Evolutionary conservation across 108 stramenopile species (phyloP), one percentile per base, ranked within the genome.

Genomic region (Nitzschia sp.): DNA sequence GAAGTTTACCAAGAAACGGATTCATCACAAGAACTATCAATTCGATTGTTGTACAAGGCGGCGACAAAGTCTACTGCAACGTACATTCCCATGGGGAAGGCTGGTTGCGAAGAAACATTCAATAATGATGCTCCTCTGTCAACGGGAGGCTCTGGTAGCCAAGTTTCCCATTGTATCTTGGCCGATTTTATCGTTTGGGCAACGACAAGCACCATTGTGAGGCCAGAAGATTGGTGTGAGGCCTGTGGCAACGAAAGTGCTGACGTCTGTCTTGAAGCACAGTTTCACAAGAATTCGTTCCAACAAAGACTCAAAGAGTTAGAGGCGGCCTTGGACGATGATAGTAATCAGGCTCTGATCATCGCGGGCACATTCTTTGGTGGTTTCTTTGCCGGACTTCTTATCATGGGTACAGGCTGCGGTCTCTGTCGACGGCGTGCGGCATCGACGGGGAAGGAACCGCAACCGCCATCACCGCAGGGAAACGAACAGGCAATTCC

Each of bases 11-110:
- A 70, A 57, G 71, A 69, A 2, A 30, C 25, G 36, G 68, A 47
- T 2, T 21, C 47, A 2, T n/a, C 36, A n/a, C 17, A 58, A 22
- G 22, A 33, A 31, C 9, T 31, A 15, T 53, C 62, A 1, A 26
- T 81, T 46, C 66, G 47, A n/a, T 34, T 81, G 15, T 36, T 63
- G 48, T 81, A 81, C 80, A 68, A 69, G 34, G 2, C 72, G 1
- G 27, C 57, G 0, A 5, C 23, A n/a, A 59, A 8, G 34, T n/a
- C 48, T 19, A 4, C 36, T 31, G 60, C 68, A 25, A 53, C 31
- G 3, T 33, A 62, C 52, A 11, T 69, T 1, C 28, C 45, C 31
- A 30, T 72, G 58, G 4, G 28, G 3, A 34, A 63, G 15, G 34
- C 23, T 15, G 19, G 59, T 1, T 58, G 66, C 19, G 52, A 55